phyloP scores from a whole-genome alignment of 345 rosid species.

The Sonneratia caseolaris region DNA sequence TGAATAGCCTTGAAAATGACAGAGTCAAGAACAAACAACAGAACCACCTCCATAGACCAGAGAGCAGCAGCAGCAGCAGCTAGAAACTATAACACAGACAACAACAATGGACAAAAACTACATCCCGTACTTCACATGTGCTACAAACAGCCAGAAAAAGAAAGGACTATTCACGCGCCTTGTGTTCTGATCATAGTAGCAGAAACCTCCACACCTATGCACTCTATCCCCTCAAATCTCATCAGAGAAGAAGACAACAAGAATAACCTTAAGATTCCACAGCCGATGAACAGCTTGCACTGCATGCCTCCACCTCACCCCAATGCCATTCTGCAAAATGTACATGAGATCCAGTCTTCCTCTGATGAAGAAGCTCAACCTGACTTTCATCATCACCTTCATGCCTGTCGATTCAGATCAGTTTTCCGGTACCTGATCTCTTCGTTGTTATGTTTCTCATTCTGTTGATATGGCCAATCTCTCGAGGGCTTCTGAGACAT shows the following conservation, averaged over 20 bases:
- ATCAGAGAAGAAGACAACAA: background rate
- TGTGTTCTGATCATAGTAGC: background rate
- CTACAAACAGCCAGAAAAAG: background rate
- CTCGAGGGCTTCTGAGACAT: conserved; percentile 52
- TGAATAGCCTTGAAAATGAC: background rate
- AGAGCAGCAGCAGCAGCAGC: background rate
- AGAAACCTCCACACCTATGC: background rate
- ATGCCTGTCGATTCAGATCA: background rate
- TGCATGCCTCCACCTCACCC: background rate
- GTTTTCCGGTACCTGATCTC: background rate
- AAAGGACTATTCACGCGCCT: background rate
- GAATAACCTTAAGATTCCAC: background rate
- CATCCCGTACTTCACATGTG: background rate
- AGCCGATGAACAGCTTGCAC: background rate
- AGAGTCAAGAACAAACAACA: background rate
- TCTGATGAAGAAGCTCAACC: background rate
- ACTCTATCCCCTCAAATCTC: background rate
- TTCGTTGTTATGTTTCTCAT: conserved; percentile 2
- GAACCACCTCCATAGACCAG: background rate
- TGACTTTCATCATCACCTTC: background rate
- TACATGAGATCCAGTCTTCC: background rate
- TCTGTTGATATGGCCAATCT: conserved; percentile 35
- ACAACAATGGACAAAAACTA: background rate
- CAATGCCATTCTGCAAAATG: no score
- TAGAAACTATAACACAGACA: background rate